Percentiles rank a stretch among this genome's conserved stretches.
Evolutionary conservation across 805 yeast species (phyloP).

Genomic region (Pichia phayaonensis): DNA sequence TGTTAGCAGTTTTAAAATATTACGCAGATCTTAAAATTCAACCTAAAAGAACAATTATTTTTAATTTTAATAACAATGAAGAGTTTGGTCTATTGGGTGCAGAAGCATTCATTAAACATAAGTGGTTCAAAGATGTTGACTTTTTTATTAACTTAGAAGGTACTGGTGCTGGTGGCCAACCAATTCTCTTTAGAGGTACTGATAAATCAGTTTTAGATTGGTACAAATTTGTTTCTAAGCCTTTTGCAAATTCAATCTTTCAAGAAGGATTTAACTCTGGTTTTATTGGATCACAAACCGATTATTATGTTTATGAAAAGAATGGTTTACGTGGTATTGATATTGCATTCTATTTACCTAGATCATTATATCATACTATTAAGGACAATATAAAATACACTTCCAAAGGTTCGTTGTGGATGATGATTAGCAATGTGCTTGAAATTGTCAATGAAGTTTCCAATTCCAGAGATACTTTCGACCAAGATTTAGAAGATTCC

Average conservation of each 20-base stretch:
- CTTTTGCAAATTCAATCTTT: conserved; percentile 73
- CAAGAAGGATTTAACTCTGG: conserved; percentile 80
- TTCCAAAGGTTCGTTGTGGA: conserved; percentile 66
- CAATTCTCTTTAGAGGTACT: conserved; percentile 76
- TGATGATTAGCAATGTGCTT: conserved; percentile 68
- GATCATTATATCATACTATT: conserved; percentile 75
- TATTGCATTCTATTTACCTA: conserved; percentile 80
- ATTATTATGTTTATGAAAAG: conserved; percentile 62
- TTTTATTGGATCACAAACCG: conserved; percentile 74
- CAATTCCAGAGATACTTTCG: conserved; percentile 15
- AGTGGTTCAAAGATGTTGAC: conserved; percentile 55
- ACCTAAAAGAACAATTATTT: conserved; percentile 65
- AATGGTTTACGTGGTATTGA: conserved; percentile 79
- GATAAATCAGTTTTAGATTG: conserved; percentile 63
- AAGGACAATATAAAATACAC: conserved; percentile 63
- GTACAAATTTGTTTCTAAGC: conserved; percentile 45
- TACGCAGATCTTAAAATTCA: conserved; percentile 30
- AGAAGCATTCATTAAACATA: conserved; percentile 58
- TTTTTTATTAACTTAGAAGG: conserved; percentile 83
- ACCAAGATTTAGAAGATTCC: conserved; percentile 32
- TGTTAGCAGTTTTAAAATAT: conserved; percentile 60
- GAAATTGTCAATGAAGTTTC: conserved; percentile 49
- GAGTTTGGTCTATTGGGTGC: conserved; percentile 88
- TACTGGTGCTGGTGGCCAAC: conserved; percentile 85
- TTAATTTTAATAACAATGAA: conserved; percentile 86